Evolutionary conservation across 306 rosid species (phyloP), one percentile per base, ranked within the genome.

Genomic region (Dalbergia oliveri): DNA sequence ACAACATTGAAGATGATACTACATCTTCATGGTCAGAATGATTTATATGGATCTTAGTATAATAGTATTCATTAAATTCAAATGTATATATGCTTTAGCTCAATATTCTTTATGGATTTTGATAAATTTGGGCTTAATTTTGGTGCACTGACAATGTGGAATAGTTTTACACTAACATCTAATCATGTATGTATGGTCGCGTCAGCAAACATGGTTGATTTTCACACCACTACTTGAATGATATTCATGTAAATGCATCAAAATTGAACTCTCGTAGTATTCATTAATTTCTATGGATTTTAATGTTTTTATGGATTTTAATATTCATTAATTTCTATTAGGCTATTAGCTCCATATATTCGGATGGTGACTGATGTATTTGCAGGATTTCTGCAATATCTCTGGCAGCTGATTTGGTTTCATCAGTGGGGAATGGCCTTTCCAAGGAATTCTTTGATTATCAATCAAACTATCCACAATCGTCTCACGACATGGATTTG

Each of bases 21-120:
- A 87, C 94, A n/a, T 82, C 86, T 76, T 82, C 90, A 61, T 95
- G 99, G 99, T 95, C 54, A 86, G 97, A 73, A 80, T 82, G 81
- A 44, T 53, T 84, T 57, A 63, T 74, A 47, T 56, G 66, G 71
- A 43, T 63, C 72, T 63, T 69, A 34, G 0, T n/a, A n/a, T n/a
- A n/a, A n/a, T n/a, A n/a, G n/a, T 65, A 10, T 83, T 54, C 60
- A 2, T 54, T 54, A 54, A n/a, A 6, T 33, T 64, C 3, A 10
- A 56, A 37, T 45, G 43, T 75, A 26, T 9, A 60, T 60, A 37
- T 4, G 41, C 41, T 0, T 69, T 13, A 0, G 4, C 31, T 21
- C 13, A 4, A 63, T 83, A 12, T 83, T 37, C 7, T 37, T 6
- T 37, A 6, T 3, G 41, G 41, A 37, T 37, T 37, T 37, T 37